Evolutionary conservation across 768 basidiomycete genomes (phyloP).

Genomic region (Trametes meyenii): DNA sequence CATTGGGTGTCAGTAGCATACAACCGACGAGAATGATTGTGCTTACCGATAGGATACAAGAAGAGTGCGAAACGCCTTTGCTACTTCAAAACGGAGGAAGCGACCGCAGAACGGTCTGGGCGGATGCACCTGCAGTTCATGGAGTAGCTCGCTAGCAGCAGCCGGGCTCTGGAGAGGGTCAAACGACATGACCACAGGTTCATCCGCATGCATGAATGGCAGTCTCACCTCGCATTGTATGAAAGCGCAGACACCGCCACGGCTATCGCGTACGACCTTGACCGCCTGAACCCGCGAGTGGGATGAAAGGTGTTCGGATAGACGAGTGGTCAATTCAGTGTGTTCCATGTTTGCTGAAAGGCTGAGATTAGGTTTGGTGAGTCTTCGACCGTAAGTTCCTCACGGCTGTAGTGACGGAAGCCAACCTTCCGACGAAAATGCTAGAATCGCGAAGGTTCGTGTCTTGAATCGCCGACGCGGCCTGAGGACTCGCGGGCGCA

Average conservation of each 20-base stretch:
- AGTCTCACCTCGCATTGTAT: conserved; percentile 76
- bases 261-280: conserved; percentile 72
- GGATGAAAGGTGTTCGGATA: conserved; percentile 68
- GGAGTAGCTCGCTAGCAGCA: conserved; percentile 60
- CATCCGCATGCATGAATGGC: background rate
- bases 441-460: conserved; percentile 66
- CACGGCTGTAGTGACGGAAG: background rate
- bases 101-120: conserved; percentile 74
- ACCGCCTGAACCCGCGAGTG: conserved; percentile 68
- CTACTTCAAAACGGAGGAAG: conserved; percentile 74
- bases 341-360: conserved; percentile 72
- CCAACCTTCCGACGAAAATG: conserved; percentile 84
- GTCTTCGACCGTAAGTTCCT: background rate
- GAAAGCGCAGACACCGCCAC: conserved; percentile 82
- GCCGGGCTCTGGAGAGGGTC: conserved; percentile 49
- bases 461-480: background rate
- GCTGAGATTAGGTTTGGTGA: conserved; percentile 40
- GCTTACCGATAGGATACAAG: conserved; percentile 74
- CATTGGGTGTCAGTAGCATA: too few species aligned
- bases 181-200: background rate
- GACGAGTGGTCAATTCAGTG: conserved; percentile 57
- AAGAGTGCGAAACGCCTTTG: conserved; percentile 74
- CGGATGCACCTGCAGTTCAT: conserved; percentile 55
- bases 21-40: background rate
- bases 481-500: background rate